phyloP scores from a whole-genome alignment of 2,329 filamentous ascomycete genomes.

The Talaromyces piceae region DNA sequence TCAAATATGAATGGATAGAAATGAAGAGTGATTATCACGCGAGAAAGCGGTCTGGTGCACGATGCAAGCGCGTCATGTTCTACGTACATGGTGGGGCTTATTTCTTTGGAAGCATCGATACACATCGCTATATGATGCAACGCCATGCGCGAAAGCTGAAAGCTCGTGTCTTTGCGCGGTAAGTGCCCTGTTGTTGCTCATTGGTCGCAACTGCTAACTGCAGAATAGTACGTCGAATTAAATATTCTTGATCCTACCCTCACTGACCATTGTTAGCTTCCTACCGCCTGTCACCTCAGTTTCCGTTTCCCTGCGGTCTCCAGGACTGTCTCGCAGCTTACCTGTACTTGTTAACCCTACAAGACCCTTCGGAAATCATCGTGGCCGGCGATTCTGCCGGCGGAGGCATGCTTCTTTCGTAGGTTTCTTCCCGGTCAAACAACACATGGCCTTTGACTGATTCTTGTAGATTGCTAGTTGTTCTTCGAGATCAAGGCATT shows the following conservation, averaged over 20 bases:
- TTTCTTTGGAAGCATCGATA: constrained; percentile 91
- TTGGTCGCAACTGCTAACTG: constrained; percentile 8
- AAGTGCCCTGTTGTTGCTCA: constrained; percentile 8
- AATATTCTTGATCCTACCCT: neutral
- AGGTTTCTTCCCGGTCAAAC: constrained; percentile 12
- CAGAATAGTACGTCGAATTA: neutral
- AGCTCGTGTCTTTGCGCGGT: constrained; percentile 73
- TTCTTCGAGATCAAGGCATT: constrained; percentile 71
- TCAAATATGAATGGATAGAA: constrained; percentile 92
- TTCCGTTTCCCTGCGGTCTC: constrained; percentile 87
- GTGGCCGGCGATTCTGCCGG: constrained; percentile 90
- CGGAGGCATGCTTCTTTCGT: constrained; percentile 74
- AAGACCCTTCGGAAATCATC: constrained; percentile 74
- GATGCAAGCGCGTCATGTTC: constrained; percentile 71
- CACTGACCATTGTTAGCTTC: constrained; percentile 39
- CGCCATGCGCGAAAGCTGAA: constrained; percentile 90
- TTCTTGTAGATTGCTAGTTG: constrained; percentile 57
- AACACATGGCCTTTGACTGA: constrained; percentile 17
- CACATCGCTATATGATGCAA: constrained; percentile 97
- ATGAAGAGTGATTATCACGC: constrained; percentile 77
- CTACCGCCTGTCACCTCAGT: constrained; percentile 86
- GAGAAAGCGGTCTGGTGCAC: constrained; percentile 54
- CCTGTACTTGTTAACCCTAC: constrained; percentile 66
- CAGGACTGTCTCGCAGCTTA: constrained; percentile 88
- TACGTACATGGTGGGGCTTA: constrained; percentile 94